A percentile compares a stretch with the other conserved stretches of the same genome.
Conservation (phyloP, 2,329 filamentous ascomycete species). For the Fusarium globosum region DNA sequence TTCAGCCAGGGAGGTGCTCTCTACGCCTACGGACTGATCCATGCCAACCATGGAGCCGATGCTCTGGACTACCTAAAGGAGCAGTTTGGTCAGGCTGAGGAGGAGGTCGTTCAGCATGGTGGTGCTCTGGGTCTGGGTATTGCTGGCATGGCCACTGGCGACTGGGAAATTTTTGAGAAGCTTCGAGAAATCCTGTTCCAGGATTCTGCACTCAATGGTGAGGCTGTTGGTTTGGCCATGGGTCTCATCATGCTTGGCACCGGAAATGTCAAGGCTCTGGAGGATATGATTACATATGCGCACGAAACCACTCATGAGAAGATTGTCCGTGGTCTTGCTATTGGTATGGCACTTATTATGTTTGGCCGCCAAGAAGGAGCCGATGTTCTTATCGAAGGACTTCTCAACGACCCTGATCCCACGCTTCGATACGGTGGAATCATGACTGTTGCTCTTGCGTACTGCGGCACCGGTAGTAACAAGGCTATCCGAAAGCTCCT, state of each 20-base stretch:
- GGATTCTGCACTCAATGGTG: conserved; percentile 95
- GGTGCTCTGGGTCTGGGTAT: conserved; percentile 95
- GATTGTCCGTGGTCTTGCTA: conserved; percentile 92
- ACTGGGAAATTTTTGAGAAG: conserved; percentile 89
- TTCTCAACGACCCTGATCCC: conserved; percentile 93
- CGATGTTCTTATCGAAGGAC: conserved; percentile 92
- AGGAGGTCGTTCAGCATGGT: conserved; percentile 97
- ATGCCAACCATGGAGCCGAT: conserved; percentile 95
- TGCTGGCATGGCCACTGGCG: conserved; percentile 96
- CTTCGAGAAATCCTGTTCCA: conserved; percentile 89
- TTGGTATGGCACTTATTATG: conserved; percentile 99
- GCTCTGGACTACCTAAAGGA: conserved; percentile 83
- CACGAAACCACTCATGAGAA: conserved; percentile 99
- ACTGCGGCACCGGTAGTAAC: conserved; percentile 97
- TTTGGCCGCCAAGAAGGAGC: conserved; percentile 94
- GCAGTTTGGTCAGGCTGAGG: conserved; percentile 79
- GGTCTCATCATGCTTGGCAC: conserved; percentile 98
- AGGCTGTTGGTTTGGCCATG: conserved; percentile 96
- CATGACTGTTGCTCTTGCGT: conserved; percentile 97
- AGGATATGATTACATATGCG: conserved; percentile 97
- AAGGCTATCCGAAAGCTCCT: conserved; percentile 97
- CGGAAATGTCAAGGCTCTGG: conserved; percentile 91
- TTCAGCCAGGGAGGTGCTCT: conserved; percentile 97
- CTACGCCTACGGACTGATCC: conserved; percentile 95
- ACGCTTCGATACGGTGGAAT: conserved; percentile 96